Evolutionary conservation across 257 asterid genomes (phyloP).

Genomic region (Nicotiana benthamiana): DNA sequence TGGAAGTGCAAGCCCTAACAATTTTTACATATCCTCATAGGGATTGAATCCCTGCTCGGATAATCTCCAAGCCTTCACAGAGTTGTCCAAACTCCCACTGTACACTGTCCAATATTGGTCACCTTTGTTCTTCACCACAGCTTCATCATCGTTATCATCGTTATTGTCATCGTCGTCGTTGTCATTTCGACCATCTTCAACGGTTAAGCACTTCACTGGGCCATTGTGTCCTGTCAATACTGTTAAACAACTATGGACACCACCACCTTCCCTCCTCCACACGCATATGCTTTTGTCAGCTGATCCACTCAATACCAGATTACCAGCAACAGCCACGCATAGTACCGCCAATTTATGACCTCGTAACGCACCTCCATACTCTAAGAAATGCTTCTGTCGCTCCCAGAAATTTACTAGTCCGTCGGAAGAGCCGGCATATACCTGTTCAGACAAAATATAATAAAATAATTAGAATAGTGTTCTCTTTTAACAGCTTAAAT

Average conservation of each 20-base stretch:
- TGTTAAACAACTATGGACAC: slow-evolving; percentile 48
- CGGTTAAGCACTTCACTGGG: slow-evolving; percentile 85
- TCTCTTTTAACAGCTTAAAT: neutral
- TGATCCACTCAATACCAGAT: slow-evolving; percentile 72
- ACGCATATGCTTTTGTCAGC: slow-evolving; percentile 80
- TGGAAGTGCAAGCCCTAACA: too few relatives aligned
- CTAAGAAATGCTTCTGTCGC: slow-evolving; percentile 42
- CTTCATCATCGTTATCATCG: neutral
- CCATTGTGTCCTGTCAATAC: slow-evolving; percentile 75
- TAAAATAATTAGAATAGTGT: neutral
- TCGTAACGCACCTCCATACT: slow-evolving; percentile 66
- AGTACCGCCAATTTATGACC: slow-evolving; percentile 91
- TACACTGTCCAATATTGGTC: slow-evolving; percentile 12
- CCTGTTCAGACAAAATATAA: neutral
- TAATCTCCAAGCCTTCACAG: slow-evolving; percentile 15
- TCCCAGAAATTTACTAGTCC: slow-evolving; percentile 89
- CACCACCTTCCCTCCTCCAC: slow-evolving; percentile 82
- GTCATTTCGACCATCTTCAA: slow-evolving; percentile 26
- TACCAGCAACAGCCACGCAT: slow-evolving; percentile 61
- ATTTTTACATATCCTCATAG: neutral
- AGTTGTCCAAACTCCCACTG: slow-evolving; percentile 20
- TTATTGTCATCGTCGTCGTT: neutral
- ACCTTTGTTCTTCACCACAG: neutral
- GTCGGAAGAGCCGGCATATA: slow-evolving; percentile 83
- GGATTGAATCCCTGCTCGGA: neutral